A percentile compares a stretch with the other conserved stretches of the same genome.
These are phyloP conservation scores for Tephrocybe sp. DNA, from an alignment of 768 basidiomycete species.

Conservation along the genomic window DNA sequence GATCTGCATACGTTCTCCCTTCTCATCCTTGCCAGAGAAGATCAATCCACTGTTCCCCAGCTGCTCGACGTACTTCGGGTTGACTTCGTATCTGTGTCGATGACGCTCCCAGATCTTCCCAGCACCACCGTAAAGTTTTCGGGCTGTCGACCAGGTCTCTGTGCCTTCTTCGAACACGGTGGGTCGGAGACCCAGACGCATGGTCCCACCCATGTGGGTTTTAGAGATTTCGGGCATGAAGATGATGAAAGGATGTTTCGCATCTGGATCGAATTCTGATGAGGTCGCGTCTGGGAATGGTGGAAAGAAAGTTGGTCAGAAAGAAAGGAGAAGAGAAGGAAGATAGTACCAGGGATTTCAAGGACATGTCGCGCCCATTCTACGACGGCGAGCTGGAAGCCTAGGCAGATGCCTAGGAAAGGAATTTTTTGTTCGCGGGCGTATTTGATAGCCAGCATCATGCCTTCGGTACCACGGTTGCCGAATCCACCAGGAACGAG, in stretches of 20 bases:
- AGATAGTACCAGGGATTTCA: conserved; percentile 52
- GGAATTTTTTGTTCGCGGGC: conserved; percentile 93
- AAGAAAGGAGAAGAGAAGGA: conserved; percentile 2
- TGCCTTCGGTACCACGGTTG: conserved; percentile 89
- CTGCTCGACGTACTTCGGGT: conserved; percentile 77
- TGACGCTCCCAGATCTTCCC: conserved; percentile 93
- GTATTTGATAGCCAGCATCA: conserved; percentile 98
- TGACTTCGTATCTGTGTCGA: conserved; percentile 93
- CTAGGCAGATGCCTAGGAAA: conserved; percentile 95
- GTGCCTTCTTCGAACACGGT: conserved; percentile 80
- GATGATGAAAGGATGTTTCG: conserved; percentile 74
- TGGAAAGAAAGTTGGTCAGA: not conserved
- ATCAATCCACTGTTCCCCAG: conserved; percentile 62
- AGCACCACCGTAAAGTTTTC: conserved; percentile 80
- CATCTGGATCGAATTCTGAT: conserved; percentile 66
- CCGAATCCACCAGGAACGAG: conserved; percentile 98
- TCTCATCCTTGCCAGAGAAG: conserved; percentile 88
- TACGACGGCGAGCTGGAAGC: conserved; percentile 94
- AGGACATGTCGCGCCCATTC: conserved; percentile 92
- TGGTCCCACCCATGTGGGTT: conserved; percentile 99
- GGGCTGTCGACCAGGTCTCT: conserved; percentile 66
- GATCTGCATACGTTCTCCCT: conserved; percentile 96
- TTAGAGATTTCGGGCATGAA: conserved; percentile 99
- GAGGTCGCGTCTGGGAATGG: conserved; percentile 78
- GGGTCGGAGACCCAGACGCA: conserved; percentile 97